Percentiles rank a stretch among this genome's conserved stretches.
Evolutionary conservation across 495 filamentous ascomycete species (phyloP).

Genomic region (Parathielavia hyrcaniae): DNA sequence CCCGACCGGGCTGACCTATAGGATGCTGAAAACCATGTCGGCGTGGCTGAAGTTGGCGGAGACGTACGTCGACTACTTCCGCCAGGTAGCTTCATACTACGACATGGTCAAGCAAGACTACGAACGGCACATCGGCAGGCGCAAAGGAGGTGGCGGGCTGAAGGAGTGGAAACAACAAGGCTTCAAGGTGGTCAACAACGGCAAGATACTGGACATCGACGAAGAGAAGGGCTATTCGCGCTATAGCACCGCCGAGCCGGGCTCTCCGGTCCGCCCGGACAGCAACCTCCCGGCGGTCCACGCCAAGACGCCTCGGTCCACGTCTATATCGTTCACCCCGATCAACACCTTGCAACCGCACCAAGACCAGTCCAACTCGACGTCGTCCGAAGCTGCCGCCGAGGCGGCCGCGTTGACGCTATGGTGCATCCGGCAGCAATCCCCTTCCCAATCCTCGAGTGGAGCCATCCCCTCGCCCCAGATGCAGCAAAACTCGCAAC

Average conservation of each 20-base stretch:
- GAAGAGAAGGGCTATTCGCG: slow-evolving; percentile 31
- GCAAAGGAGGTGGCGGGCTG: slow-evolving; percentile 55
- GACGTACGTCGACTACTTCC: slow-evolving; percentile 63
- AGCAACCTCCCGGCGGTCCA: slow-evolving; percentile 20
- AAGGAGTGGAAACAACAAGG: slow-evolving; percentile 59
- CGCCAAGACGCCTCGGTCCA: slow-evolving; percentile 28
- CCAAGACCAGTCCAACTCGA: slow-evolving; percentile 14
- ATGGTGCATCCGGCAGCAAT: slow-evolving; percentile 13
- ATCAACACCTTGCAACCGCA: slow-evolving; percentile 46
- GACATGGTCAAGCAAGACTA: too few relatives aligned
- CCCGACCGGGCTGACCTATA: slow-evolving; percentile 37
- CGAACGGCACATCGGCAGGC: slow-evolving; percentile 34
- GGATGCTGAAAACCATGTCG: slow-evolving; percentile 47
- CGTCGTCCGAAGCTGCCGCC: slow-evolving; percentile 4
- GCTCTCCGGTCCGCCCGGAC: slow-evolving; percentile 25
- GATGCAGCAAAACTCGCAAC: neutral
- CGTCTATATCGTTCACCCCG: slow-evolving; percentile 45
- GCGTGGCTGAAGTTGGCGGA: slow-evolving; percentile 62
- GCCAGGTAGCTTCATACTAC: slow-evolving; percentile 63
- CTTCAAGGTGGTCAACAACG: slow-evolving; percentile 38
- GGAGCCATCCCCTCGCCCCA: slow-evolving; percentile 1
- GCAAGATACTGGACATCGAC: slow-evolving; percentile 31
- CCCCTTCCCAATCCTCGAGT: slow-evolving; percentile 8
- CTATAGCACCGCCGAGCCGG: slow-evolving; percentile 29
- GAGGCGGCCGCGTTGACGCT: slow-evolving; percentile 15